Percentiles rank a stretch among this genome's conserved stretches.
phyloP scores from a whole-genome alignment of 306 rosid species.

The Oemleria cerasiformis region DNA sequence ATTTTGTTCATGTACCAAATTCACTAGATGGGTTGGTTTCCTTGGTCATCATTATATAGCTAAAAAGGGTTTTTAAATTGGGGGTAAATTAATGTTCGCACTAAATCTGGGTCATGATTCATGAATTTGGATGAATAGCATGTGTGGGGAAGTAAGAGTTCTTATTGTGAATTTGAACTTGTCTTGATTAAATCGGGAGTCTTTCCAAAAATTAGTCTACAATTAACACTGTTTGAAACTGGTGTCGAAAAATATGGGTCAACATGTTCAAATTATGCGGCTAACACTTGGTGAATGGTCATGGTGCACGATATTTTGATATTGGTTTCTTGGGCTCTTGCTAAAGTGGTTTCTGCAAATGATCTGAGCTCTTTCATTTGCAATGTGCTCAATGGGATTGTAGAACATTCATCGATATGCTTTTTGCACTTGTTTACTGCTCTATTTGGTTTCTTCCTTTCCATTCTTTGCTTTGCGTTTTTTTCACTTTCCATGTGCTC shows the following conservation, averaged over 20 bases:
- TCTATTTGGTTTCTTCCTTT: background rate
- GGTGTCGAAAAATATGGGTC: background rate
- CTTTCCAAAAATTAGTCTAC: background rate
- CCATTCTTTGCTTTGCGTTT: constrained; percentile 18
- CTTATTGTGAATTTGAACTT: background rate
- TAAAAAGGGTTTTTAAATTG: background rate
- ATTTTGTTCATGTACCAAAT: background rate
- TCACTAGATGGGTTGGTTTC: background rate
- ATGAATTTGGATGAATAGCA: background rate
- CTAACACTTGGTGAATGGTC: background rate
- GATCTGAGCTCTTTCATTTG: background rate
- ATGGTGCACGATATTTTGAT: background rate
- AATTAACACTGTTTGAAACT: background rate
- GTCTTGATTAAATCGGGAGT: background rate
- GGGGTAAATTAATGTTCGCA: no score
- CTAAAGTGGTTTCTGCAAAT: background rate
- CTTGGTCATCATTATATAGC: background rate
- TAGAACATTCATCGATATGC: background rate
- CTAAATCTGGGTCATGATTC: background rate
- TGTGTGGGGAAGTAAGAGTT: background rate
- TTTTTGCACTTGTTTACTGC: background rate
- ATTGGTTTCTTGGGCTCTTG: background rate
- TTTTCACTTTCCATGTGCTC: constrained; percentile 19
- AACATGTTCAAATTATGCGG: background rate
- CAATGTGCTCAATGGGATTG: background rate